Evolutionary conservation across 2,329 filamentous ascomycete genomes (phyloP), one percentile per base, ranked within the genome.

Genomic region (Aspergillus ochraceus): DNA sequence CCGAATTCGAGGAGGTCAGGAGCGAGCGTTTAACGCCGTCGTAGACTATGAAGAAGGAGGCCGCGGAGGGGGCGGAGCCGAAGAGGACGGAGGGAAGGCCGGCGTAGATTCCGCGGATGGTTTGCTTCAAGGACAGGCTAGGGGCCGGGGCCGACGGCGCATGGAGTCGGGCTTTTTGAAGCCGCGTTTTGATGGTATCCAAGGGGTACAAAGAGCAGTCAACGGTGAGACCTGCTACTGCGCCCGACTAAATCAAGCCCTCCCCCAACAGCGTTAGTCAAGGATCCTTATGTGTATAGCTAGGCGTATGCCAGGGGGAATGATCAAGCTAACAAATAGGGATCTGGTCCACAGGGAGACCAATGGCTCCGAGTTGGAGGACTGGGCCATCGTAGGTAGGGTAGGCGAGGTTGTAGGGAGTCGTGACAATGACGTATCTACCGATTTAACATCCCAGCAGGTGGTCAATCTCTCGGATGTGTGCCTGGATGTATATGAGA

Each of bases 111-210:
- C 94, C 93, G 53, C 84, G 85, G 83, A 98, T 93, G 71, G 94
- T 94, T 73, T 95, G 94, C 2, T 89, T 88, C 58, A 90, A 83
- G 72, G 91, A 87, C 81, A 97, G 93, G 71, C 90, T 66, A 63
- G 66, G 62, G n/a, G 60, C 55, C 10, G 70, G 71, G 22, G 65
- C 67, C 92, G 75, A 89, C 88, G 58, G 83, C 75, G 52, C 85
- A 85, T 64, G 92, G 92, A 80, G 71, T 59, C 75, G 71, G 60
- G 74, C 75, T 64, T 77, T 77, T 63, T 99, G 95, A 6, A 99
- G 91, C 17, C 95, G 92, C 49, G 96, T 99, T 81, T 99, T 99
- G 74, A 99, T 88, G 0, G 95, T 99, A 84, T 99, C 96, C 83
- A 99, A 92, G 0, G 95, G 95, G 82, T 91, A 99, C 73, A 99